Evolutionary conservation across 805 yeast genomes (phyloP).

Genomic region (Cyberlindnera veronae): DNA sequence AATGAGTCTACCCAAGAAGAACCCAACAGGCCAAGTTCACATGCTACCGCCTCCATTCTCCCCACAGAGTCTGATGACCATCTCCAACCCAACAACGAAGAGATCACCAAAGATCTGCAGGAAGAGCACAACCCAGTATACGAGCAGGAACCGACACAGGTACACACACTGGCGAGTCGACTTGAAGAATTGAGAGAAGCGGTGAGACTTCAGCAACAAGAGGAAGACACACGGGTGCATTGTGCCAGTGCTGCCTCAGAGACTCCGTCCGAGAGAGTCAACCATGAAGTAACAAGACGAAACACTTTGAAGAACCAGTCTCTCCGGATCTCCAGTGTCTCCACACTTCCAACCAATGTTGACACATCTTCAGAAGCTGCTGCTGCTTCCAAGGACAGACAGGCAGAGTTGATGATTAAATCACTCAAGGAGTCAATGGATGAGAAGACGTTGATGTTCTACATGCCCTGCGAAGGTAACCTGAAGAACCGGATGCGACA

Average conservation of each 20-base stretch:
- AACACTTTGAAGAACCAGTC: slow-evolving; percentile 2
- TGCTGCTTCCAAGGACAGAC: too few relatives aligned
- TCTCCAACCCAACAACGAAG: neutral
- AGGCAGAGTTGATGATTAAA: neutral
- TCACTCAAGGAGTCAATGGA: neutral
- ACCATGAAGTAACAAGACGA: neutral
- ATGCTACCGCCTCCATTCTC: neutral
- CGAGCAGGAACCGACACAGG: too few relatives aligned
- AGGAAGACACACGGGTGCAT: too few relatives aligned
- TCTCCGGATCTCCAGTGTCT: neutral
- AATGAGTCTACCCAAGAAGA: too few relatives aligned
- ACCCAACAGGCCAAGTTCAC: too few relatives aligned
- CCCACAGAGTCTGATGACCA: neutral
- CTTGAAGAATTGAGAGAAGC: too few relatives aligned
- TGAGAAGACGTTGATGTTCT: neutral
- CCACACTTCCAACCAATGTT: too few relatives aligned
- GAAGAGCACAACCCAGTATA: too few relatives aligned
- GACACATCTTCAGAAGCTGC: too few relatives aligned
- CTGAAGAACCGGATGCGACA: neutral
- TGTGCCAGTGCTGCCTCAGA: neutral
- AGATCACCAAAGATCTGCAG: neutral
- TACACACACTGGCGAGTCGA: too few relatives aligned
- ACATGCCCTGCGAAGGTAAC: neutral
- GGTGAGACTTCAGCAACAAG: neutral
- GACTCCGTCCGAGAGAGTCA: slow-evolving; percentile 4